These are phyloP conservation scores for Allium sativum DNA, from an alignment of 106 monocot genomes.

Conservation along the genomic window DNA sequence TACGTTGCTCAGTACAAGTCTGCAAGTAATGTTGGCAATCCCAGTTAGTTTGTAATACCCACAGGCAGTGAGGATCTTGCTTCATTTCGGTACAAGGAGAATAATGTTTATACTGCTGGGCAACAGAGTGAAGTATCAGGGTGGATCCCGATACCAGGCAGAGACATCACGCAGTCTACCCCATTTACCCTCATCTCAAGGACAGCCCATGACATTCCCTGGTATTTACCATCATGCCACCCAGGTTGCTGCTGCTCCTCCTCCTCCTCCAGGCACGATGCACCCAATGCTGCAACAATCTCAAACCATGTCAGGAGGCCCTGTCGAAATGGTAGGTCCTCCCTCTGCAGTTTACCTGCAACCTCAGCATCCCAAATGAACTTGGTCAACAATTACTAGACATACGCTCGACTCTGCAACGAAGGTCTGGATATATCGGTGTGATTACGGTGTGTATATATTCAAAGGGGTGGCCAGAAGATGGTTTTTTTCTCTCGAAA, in stretches of 20 bases:
- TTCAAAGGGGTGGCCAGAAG: slow-evolving; percentile 24
- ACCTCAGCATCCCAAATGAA: slow-evolving; percentile 53
- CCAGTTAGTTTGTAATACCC: slow-evolving; percentile 29
- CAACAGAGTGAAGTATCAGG: slow-evolving; percentile 37
- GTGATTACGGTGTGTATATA: slow-evolving; percentile 38
- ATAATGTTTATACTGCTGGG: slow-evolving; percentile 53
- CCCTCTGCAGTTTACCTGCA: slow-evolving; percentile 47
- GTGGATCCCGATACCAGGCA: slow-evolving; percentile 13
- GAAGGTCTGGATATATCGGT: slow-evolving; percentile 2
- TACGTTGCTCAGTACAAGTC: slow-evolving; percentile 56
- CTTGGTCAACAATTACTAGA: slow-evolving; percentile 57
- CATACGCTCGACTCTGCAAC: background rate
- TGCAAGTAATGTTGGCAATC: slow-evolving; percentile 31
- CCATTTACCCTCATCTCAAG: slow-evolving; percentile 17
- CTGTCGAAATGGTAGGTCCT: slow-evolving; percentile 48
- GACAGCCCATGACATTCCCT: slow-evolving; percentile 11
- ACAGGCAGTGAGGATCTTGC: slow-evolving; percentile 48
- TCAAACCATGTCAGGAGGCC: slow-evolving; percentile 36
- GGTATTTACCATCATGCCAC: slow-evolving; percentile 33
- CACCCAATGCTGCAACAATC: slow-evolving; percentile 60
- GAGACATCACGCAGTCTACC: slow-evolving; percentile 12
- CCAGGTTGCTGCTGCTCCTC: slow-evolving; percentile 18
- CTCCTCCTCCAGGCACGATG: slow-evolving; percentile 22
- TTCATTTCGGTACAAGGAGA: slow-evolving; percentile 57
- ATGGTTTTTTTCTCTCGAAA: slow-evolving; percentile 8